These are phyloP conservation scores for Capronia americana DNA, from an alignment of 2,329 filamentous ascomycete genomes.

Conservation along the genomic window DNA sequence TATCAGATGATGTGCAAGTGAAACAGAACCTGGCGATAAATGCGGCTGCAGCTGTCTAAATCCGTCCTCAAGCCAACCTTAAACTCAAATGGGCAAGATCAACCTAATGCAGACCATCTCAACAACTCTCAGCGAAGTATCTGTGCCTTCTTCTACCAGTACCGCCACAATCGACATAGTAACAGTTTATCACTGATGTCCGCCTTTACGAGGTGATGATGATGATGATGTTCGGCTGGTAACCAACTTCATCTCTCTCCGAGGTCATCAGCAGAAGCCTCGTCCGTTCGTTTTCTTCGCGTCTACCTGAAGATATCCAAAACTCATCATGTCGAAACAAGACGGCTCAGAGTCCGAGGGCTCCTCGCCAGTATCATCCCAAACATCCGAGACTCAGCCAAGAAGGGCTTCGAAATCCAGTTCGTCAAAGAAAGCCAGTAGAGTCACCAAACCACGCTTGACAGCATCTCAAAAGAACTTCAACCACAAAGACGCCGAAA, in stretches of 20 bases:
- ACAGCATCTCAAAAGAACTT: constrained; percentile 74
- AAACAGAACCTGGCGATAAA: not conserved
- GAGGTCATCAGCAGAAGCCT: not conserved
- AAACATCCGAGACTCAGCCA: constrained; percentile 21
- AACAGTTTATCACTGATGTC: not conserved
- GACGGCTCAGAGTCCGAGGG: constrained; percentile 31
- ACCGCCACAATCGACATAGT: not conserved
- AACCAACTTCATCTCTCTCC: not conserved
- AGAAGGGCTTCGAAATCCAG: constrained; percentile 10
- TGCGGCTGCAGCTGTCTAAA: not conserved
- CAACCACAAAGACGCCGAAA: constrained; percentile 73
- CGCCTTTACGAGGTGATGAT: not conserved
- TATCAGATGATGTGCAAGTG: not conserved
- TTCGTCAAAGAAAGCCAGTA: constrained; percentile 34
- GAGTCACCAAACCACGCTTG: constrained; percentile 66
- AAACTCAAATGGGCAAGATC: not conserved
- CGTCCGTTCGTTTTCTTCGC: not conserved
- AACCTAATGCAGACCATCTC: not conserved
- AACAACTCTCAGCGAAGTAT: not conserved
- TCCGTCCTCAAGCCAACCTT: not conserved
- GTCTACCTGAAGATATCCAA: not conserved
- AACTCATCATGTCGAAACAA: constrained; percentile 35
- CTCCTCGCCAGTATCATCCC: constrained; percentile 28
- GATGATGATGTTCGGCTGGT: not conserved
- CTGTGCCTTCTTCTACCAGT: not conserved